Evolutionary conservation across 2,329 filamentous ascomycete genomes (phyloP).

Genomic region (Penicillium rolfsii): DNA sequence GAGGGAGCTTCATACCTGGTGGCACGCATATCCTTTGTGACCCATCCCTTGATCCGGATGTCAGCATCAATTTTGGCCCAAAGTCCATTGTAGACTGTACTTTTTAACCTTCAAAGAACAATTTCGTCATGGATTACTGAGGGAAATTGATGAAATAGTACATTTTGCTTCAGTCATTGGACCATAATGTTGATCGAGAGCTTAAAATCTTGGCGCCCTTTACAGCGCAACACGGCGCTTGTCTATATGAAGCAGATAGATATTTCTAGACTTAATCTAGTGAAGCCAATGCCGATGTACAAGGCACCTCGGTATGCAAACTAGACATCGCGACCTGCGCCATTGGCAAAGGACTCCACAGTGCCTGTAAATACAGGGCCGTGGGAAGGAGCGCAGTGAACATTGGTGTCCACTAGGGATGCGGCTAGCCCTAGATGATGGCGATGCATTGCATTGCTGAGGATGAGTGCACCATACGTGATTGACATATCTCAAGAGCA

Average conservation of each 20-base stretch:
- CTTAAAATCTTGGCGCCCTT: not conserved
- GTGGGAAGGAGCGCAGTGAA: slow-evolving; percentile 71
- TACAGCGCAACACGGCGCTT: slow-evolving; percentile 3
- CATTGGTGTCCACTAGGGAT: slow-evolving; percentile 64
- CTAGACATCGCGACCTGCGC: slow-evolving; percentile 40
- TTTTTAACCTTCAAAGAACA: not conserved
- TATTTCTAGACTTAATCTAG: slow-evolving; percentile 29
- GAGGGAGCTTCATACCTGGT: slow-evolving; percentile 7
- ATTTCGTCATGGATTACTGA: not conserved
- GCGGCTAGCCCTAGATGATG: slow-evolving; percentile 58
- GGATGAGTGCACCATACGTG: slow-evolving; percentile 64
- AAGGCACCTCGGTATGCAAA: slow-evolving; percentile 45
- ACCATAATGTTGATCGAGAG: not conserved
- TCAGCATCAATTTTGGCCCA: not conserved
- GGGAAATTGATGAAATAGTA: not conserved
- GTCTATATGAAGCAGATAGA: slow-evolving; percentile 24
- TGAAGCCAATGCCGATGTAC: slow-evolving; percentile 46
- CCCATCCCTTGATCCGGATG: slow-evolving; percentile 11
- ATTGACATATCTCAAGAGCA: slow-evolving; percentile 65
- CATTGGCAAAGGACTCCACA: slow-evolving; percentile 56
- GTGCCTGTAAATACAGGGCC: slow-evolving; percentile 70
- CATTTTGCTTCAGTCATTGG: not conserved
- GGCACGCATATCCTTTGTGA: slow-evolving; percentile 10
- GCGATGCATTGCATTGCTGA: slow-evolving; percentile 56
- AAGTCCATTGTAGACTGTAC: too few species aligned